Evolutionary conservation across 2,329 filamentous ascomycete species (phyloP), one percentile per base, ranked within the genome.

Genomic region (Hymenoscyphus infarciens): DNA sequence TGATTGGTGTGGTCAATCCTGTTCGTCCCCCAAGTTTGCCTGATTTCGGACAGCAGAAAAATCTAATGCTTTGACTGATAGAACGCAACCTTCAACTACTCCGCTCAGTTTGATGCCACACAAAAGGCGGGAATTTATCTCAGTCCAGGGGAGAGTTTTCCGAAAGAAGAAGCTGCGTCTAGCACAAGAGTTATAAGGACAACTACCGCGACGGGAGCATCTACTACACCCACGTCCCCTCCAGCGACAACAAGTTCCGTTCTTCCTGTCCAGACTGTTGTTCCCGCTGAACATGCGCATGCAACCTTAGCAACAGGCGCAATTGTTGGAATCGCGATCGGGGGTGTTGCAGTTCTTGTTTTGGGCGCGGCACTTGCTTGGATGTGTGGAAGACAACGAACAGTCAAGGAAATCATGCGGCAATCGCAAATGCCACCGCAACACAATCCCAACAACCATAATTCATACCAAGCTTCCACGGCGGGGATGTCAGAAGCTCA

Each of bases 1-100:
- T 94, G 90, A 82, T 94, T 16, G 90, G 89, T 2, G 88, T 84
- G 1, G 87, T 94, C 68, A 94, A 93, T 70, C 83, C 87, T 6
- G 83, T 87, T 77, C 64, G 79, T 62, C n/a, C 31, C 7, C 15
- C 8, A 27, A 39, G 7, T 27, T 5, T 33, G n/a, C 56, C 29
- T 38, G 19, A 27, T 33, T 27, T 16, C n/a, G 45, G 3, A 16
- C 15, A 0, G 49, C 1, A 16, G 27, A 1, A 2, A 38, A 11
- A 22, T 29, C 49, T 56, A 4, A 60, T 49, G 3, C 4, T 52
- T 22, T 52, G 45, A 31, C 57, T 29, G 39, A 53, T 38, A 75
- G 71, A 86, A 84, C 67, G 60, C 73, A 5, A 83, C 79, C 0
- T 75, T 79, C 61, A 82, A 80, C 0, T 77, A 82, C 49, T 75